These are phyloP conservation scores for Leccinum rimulosum DNA, from an alignment of 768 basidiomycete species.

Conservation along the genomic window DNA sequence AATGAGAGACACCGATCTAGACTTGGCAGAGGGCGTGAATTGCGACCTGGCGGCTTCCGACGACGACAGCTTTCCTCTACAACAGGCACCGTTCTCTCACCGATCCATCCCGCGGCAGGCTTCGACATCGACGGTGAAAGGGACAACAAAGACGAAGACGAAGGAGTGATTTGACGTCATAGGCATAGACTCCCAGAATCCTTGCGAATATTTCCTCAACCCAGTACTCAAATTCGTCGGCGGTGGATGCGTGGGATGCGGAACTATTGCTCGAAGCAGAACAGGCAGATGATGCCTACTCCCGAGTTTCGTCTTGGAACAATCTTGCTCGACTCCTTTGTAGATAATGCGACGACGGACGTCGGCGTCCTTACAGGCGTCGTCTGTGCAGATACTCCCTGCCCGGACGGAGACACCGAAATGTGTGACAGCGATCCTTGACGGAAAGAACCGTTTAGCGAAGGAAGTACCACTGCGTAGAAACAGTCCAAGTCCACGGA, in stretches of 20 bases:
- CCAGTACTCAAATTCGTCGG: conserved; percentile 9
- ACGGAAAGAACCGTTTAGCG: conserved; percentile 24
- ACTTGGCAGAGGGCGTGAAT: conserved; percentile 5
- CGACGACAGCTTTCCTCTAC: not conserved
- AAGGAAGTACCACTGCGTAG: conserved; percentile 30
- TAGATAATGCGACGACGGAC: not conserved
- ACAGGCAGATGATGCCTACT: not conserved
- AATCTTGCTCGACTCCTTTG: not conserved
- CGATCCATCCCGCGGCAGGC: not conserved
- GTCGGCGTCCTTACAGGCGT: conserved; percentile 11
- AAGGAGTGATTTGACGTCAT: conserved; percentile 12
- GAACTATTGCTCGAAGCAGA: not conserved
- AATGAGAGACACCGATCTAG: conserved; percentile 8
- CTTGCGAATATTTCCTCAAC: conserved; percentile 12
- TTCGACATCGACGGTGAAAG: conserved; percentile 13
- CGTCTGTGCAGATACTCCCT: conserved; percentile 9
- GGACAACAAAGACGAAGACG: conserved; percentile 13
- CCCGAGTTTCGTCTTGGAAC: not conserved
- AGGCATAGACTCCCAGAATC: conserved; percentile 25
- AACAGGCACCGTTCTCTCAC: not conserved
- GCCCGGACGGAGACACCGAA: not conserved
- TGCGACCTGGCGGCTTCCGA: not conserved
- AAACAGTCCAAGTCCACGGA: no score
- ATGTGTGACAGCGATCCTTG: conserved; percentile 9
- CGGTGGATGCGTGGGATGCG: not conserved